phyloP scores from a whole-genome alignment of 208 protist species.

The Crithidia thermophila region DNA sequence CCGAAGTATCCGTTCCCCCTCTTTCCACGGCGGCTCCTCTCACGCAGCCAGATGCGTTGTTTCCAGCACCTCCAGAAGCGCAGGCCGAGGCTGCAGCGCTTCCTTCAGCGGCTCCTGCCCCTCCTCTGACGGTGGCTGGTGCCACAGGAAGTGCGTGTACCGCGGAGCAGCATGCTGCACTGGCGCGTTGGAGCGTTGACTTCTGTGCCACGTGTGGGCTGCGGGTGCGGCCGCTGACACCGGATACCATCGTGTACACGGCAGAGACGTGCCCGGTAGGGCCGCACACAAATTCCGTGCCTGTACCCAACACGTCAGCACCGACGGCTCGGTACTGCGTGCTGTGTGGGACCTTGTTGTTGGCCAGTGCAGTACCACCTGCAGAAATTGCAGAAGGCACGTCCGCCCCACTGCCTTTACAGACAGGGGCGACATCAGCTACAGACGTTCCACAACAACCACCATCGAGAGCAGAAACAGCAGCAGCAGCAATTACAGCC shows the following conservation, averaged over 20 bases:
- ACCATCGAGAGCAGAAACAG: too few species aligned
- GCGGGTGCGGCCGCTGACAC: background rate
- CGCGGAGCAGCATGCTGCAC: conserved; percentile 7
- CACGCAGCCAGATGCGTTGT: background rate
- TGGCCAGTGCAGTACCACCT: background rate
- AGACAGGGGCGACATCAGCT: too few species aligned
- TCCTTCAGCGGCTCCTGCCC: background rate
- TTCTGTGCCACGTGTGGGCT: conserved; percentile 28
- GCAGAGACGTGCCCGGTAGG: conserved; percentile 9
- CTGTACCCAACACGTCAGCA: background rate
- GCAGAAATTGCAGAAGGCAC: background rate
- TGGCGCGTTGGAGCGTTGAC: conserved; percentile 19
- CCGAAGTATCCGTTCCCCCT: too few species aligned
- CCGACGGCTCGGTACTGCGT: conserved; percentile 14
- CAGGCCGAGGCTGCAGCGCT: conserved; percentile 3
- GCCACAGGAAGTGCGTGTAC: background rate
- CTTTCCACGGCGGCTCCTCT: background rate
- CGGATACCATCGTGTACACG: background rate
- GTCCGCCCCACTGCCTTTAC: too few species aligned
- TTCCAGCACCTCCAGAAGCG: too few species aligned
- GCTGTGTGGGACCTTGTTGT: conserved; percentile 21
- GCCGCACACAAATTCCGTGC: background rate
- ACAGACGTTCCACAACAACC: too few species aligned
- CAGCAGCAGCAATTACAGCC: too few species aligned
- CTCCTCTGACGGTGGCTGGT: background rate